These are phyloP conservation scores for Priceomyces haplophilus DNA, from an alignment of 805 yeast species.

Conservation along the genomic window DNA sequence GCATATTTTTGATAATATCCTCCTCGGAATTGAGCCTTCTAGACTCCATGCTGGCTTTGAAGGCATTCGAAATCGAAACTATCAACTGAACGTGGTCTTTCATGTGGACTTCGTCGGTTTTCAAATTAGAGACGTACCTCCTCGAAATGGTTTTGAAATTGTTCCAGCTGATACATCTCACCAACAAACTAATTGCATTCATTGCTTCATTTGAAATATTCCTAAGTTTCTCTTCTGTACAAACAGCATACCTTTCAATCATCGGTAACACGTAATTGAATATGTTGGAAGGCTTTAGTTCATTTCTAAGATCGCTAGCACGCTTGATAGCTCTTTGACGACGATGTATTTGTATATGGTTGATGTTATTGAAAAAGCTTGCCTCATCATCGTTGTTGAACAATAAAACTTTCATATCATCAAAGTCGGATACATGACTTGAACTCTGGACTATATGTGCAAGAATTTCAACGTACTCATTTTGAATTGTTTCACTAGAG, in stretches of 20 bases:
- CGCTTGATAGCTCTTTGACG: constrained; percentile 80
- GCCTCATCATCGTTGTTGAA: constrained; percentile 73
- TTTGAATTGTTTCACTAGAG: constrained; percentile 55
- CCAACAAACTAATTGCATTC: constrained; percentile 55
- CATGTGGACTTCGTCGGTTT: constrained; percentile 39
- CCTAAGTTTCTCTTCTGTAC: constrained; percentile 54
- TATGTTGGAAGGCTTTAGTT: constrained; percentile 55
- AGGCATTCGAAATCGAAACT: constrained; percentile 53
- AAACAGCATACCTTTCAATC: constrained; percentile 72
- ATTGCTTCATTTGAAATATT: constrained; percentile 67
- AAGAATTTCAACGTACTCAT: constrained; percentile 67
- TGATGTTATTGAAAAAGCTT: constrained; percentile 71
- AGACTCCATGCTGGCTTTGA: constrained; percentile 32
- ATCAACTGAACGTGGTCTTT: constrained; percentile 59
- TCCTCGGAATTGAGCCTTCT: constrained; percentile 10
- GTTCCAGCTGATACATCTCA: constrained; percentile 64
- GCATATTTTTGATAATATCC: constrained; percentile 25
- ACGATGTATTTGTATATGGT: constrained; percentile 81
- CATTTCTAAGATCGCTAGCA: constrained; percentile 46
- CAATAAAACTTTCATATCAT: constrained; percentile 63
- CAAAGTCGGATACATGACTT: constrained; percentile 46
- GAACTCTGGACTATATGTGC: constrained; percentile 56
- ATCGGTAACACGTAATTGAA: constrained; percentile 83
- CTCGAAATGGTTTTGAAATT: constrained; percentile 75
- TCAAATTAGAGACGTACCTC: constrained; percentile 57